These are phyloP conservation scores for Saccharomyces mikatae DNA, from an alignment of 805 yeast genomes.

Conservation along the genomic window DNA sequence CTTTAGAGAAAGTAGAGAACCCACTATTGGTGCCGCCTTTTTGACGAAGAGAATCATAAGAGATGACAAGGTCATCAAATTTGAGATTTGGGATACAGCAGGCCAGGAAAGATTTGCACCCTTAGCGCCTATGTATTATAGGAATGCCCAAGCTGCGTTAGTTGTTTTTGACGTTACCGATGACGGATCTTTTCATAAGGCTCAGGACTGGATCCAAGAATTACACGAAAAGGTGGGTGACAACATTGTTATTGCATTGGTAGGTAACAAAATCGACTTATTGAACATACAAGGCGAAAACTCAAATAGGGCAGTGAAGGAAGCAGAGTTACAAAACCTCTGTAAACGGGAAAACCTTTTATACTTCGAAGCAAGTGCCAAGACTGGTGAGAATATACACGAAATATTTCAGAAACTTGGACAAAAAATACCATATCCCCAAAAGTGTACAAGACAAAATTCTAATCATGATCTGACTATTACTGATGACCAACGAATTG, in stretches of 20 bases:
- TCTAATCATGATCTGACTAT: conserved; percentile 17
- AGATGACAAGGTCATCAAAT: conserved; percentile 78
- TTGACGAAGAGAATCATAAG: conserved; percentile 87
- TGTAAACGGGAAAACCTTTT: conserved; percentile 88
- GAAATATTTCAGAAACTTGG: conserved; percentile 93
- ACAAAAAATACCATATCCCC: conserved; percentile 58
- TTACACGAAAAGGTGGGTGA: conserved; percentile 91
- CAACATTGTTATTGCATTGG: conserved; percentile 84
- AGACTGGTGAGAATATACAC: conserved; percentile 79
- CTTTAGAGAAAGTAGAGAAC: conserved; percentile 94
- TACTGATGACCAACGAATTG: conserved; percentile 28
- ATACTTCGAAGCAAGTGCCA: conserved; percentile 92
- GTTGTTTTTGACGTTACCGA: conserved; percentile 94
- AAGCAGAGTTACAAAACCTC: conserved; percentile 75
- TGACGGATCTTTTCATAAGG: conserved; percentile 89
- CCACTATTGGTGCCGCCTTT: conserved; percentile 97
- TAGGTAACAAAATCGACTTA: conserved; percentile 86
- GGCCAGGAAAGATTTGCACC: conserved; percentile 97
- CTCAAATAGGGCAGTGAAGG: conserved; percentile 54
- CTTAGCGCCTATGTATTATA: conserved; percentile 92
- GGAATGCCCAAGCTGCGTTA: conserved; percentile 94
- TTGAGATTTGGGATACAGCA: conserved; percentile 95
- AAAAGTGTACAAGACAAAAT: conserved; percentile 16
- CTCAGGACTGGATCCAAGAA: conserved; percentile 97
- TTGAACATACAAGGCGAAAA: conserved; percentile 37